These are phyloP conservation scores for Penicillium aurantiogriseum DNA, from an alignment of 2,329 filamentous ascomycete species.

Conservation along the genomic window DNA sequence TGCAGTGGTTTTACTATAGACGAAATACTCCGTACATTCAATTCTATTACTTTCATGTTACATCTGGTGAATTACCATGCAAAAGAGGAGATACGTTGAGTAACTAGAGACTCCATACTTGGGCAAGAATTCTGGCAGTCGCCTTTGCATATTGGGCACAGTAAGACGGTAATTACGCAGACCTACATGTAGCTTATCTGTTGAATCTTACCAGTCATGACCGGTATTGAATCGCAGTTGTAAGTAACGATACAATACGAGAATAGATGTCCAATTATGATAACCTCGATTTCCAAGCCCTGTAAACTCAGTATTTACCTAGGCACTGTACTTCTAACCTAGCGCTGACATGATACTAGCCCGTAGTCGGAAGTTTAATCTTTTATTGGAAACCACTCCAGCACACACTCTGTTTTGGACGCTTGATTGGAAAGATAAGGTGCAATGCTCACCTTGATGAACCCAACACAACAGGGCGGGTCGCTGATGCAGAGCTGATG, in stretches of 20 bases:
- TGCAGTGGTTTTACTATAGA: constrained; percentile 2
- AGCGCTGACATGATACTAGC: background rate
- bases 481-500: background rate
- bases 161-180: background rate
- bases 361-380: background rate
- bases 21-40: background rate
- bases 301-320: background rate
- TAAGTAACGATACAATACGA: background rate
- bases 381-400: background rate
- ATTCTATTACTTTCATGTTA: background rate
- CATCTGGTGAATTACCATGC: background rate
- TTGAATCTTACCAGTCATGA: constrained; percentile 1
- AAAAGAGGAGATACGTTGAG: background rate
- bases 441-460: background rate
- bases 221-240: background rate
- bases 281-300: background rate
- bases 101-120: background rate
- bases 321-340: no score
- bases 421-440: constrained; percentile 3
- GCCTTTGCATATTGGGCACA: background rate
- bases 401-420: background rate
- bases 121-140: background rate
- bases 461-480: background rate
- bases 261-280: background rate
- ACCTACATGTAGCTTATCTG: background rate